These are phyloP conservation scores for Hyaloscypha hepaticicola DNA, from an alignment of 495 filamentous ascomycete genomes.

Conservation along the genomic window DNA sequence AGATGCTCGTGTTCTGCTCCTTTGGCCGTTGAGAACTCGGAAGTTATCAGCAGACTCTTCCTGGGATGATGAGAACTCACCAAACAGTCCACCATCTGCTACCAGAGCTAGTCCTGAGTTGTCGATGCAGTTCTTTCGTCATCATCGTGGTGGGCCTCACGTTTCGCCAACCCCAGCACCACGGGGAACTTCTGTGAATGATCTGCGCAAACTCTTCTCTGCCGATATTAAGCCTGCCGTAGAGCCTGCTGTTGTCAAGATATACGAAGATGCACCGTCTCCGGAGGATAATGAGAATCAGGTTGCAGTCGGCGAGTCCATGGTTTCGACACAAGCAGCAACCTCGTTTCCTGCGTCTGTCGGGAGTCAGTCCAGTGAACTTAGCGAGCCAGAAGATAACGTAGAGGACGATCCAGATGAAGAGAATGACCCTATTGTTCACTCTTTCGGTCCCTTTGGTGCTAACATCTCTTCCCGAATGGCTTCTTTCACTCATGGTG, in stretches of 20 bases:
- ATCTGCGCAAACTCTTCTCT: slow-evolving; percentile 25
- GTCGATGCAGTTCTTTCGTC: slow-evolving; percentile 53
- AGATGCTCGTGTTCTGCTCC: slow-evolving; percentile 82
- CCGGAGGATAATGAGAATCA: slow-evolving; percentile 28
- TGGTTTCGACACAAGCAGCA: slow-evolving; percentile 44
- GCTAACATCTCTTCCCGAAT: slow-evolving; percentile 77
- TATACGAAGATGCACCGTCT: slow-evolving; percentile 56
- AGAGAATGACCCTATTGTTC: slow-evolving; percentile 88
- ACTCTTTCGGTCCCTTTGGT: slow-evolving; percentile 86
- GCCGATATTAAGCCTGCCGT: slow-evolving; percentile 15
- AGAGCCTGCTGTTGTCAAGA: slow-evolving; percentile 38
- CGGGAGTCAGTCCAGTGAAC: slow-evolving; percentile 54
- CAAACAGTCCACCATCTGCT: slow-evolving; percentile 39
- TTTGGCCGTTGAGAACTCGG: slow-evolving; percentile 71
- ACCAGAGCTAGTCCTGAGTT: slow-evolving; percentile 33
- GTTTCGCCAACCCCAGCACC: slow-evolving; percentile 68
- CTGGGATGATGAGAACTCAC: slow-evolving; percentile 60
- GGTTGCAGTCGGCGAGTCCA: slow-evolving; percentile 25
- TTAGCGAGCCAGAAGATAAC: slow-evolving; percentile 61
- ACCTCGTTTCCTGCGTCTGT: slow-evolving; percentile 30
- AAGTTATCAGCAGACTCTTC: slow-evolving; percentile 65
- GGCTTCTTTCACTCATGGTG: slow-evolving; percentile 56
- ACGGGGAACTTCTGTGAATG: not conserved
- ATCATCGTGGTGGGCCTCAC: slow-evolving; percentile 66
- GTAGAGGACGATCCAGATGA: slow-evolving; percentile 79